phyloP scores from a whole-genome alignment of 495 filamentous ascomycete species.

The Hyaloscypha variabilis region DNA sequence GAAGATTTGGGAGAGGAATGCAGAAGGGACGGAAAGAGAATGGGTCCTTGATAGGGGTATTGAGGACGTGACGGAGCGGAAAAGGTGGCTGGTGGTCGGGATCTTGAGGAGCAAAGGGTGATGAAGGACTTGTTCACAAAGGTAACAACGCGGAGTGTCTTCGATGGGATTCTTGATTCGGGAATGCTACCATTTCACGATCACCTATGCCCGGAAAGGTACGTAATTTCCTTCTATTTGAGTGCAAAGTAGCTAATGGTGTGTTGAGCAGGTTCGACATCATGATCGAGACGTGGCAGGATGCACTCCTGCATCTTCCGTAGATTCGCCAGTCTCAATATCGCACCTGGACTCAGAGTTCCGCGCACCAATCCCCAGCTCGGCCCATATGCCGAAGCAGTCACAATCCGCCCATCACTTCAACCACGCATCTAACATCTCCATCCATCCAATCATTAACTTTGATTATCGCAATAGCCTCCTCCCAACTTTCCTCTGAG shows the following conservation, averaged over 20 bases:
- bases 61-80: conserved; percentile 69
- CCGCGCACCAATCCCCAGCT: not conserved
- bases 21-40: conserved; percentile 62
- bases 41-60: conserved; percentile 65
- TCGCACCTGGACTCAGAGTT: not conserved
- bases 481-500: conserved; percentile 48
- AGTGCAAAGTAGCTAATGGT: not conserved
- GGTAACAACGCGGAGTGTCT: not conserved
- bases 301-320: not conserved
- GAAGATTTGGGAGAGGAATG: conserved; percentile 74
- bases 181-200: not conserved
- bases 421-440: conserved; percentile 48
- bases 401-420: conserved; percentile 23
- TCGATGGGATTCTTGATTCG: not conserved
- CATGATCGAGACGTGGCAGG: not conserved
- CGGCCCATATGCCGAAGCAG: not conserved
- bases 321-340: not conserved
- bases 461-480: conserved; percentile 44
- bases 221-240: not conserved
- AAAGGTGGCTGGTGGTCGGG: conserved; percentile 78
- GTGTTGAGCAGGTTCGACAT: not conserved
- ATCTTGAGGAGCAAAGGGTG: conserved; percentile 48
- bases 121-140: conserved; percentile 2
- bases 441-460: conserved; percentile 58
- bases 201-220: not conserved